Conservation (phyloP, 1,284 basidiomycete species). For the Moesziomyces sp. region DNA sequence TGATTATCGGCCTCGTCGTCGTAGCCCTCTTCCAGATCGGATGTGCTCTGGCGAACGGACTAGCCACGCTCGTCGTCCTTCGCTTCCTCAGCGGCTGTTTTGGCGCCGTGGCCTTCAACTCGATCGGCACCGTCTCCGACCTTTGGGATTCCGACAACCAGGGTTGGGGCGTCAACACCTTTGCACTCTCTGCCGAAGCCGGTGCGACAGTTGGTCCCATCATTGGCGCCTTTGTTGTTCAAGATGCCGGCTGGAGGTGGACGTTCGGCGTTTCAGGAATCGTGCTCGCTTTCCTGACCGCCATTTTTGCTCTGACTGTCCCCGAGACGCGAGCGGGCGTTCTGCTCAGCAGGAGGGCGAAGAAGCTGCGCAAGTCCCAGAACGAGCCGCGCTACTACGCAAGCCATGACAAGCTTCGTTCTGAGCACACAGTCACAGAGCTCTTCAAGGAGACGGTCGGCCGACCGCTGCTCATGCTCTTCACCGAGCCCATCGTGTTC, state of each 20-base stretch:
- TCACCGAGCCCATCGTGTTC: slow-evolving; percentile 66
- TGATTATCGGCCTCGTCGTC: slow-evolving; percentile 27
- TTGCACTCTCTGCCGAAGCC: slow-evolving; percentile 50
- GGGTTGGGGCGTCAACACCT: slow-evolving; percentile 57
- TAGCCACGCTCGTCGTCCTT: slow-evolving; percentile 46
- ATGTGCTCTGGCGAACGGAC: slow-evolving; percentile 49
- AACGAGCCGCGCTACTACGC: slow-evolving; percentile 66
- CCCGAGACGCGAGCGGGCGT: slow-evolving; percentile 61
- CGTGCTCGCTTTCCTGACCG: slow-evolving; percentile 39
- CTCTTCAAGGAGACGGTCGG: slow-evolving; percentile 58
- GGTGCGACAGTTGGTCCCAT: slow-evolving; percentile 51
- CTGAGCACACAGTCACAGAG: slow-evolving; percentile 47
- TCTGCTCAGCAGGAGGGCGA: slow-evolving; percentile 66
- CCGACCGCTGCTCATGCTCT: slow-evolving; percentile 58
- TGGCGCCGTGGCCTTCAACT: slow-evolving; percentile 55
- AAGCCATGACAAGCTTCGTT: slow-evolving; percentile 65
- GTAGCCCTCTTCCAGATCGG: slow-evolving; percentile 42
- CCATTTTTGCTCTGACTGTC: slow-evolving; percentile 32
- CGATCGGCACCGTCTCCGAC: slow-evolving; percentile 54
- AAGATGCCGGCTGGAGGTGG: slow-evolving; percentile 53
- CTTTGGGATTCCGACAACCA: slow-evolving; percentile 55
- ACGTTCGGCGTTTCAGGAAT: slow-evolving; percentile 55
- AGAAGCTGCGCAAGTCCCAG: slow-evolving; percentile 62
- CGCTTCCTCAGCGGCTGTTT: slow-evolving; percentile 57
- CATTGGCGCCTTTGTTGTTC: slow-evolving; percentile 46